A percentile compares a stretch with the other conserved stretches of the same genome.
phyloP scores from a whole-genome alignment of 352 stramenopile species.

The Aphanomyces stellatus region DNA sequence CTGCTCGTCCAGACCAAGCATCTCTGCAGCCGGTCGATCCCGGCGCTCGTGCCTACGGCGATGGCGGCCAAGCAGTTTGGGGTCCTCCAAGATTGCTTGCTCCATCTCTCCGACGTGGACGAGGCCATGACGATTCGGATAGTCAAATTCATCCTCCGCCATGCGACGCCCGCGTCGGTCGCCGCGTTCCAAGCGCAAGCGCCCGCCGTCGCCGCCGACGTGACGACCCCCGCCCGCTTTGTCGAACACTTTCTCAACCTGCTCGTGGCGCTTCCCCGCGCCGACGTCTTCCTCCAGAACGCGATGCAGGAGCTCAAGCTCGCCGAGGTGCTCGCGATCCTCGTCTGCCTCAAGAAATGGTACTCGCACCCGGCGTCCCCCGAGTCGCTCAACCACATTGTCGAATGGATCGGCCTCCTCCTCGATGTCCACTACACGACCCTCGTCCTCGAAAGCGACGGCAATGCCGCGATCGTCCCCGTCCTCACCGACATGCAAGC shows the following conservation, averaged over 20 bases:
- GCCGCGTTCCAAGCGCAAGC: neutral
- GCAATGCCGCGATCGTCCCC: constrained; percentile 30
- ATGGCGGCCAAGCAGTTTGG: constrained; percentile 61
- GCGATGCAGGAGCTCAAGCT: constrained; percentile 62
- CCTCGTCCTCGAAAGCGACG: constrained; percentile 50
- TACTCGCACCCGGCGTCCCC: constrained; percentile 28
- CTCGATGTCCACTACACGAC: constrained; percentile 61
- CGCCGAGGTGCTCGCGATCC: constrained; percentile 53
- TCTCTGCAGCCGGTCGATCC: constrained; percentile 52
- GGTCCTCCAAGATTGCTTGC: constrained; percentile 51
- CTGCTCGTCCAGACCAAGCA: constrained; percentile 42
- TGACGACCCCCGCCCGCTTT: constrained; percentile 5
- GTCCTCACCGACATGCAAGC: constrained; percentile 42
- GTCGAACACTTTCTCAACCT: constrained; percentile 36
- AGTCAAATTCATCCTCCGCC: constrained; percentile 36
- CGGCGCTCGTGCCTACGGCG: constrained; percentile 46
- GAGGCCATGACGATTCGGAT: constrained; percentile 62
- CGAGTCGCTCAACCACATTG: constrained; percentile 26
- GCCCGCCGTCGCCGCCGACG: neutral
- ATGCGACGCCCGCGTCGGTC: neutral
- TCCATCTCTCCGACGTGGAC: constrained; percentile 66
- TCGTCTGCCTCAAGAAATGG: constrained; percentile 66
- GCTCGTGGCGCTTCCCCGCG: constrained; percentile 37
- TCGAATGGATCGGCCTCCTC: constrained; percentile 60
- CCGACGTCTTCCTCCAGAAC: constrained; percentile 68